A percentile compares a stretch with the other conserved stretches of the same genome.
Evolutionary conservation across 441 rosid genomes (phyloP).

Genomic region (Euphorbia celastroides): DNA sequence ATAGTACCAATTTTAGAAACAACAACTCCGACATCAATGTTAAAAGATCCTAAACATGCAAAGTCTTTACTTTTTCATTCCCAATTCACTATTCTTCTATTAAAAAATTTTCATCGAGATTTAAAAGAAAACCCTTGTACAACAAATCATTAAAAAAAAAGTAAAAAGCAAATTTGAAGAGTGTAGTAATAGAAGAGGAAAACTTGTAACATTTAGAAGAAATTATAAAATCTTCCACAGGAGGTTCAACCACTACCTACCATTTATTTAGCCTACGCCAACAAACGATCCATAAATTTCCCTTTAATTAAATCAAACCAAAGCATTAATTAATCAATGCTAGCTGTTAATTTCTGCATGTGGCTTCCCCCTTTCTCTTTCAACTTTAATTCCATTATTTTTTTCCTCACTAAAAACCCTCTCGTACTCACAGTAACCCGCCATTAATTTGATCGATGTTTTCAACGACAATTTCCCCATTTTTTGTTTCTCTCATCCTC

Average conservation of each 20-base stretch:
- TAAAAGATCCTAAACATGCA: too few species aligned
- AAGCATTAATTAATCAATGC: constrained; percentile 7
- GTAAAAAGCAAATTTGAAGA: neutral
- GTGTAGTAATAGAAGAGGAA: neutral
- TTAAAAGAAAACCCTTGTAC: neutral
- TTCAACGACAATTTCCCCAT: neutral
- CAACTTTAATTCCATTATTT: neutral
- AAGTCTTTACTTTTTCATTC: neutral
- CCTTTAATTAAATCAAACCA: constrained; percentile 32
- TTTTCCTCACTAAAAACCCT: constrained; percentile 19
- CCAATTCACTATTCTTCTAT: neutral
- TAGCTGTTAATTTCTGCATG: constrained; percentile 9
- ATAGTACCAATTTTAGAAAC: too few species aligned
- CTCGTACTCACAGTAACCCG: neutral
- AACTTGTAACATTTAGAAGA: neutral
- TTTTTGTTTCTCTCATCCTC: neutral
- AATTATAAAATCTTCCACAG: constrained; percentile 26
- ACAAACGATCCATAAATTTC: constrained; percentile 22
- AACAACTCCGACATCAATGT: too few species aligned
- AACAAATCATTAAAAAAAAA: neutral
- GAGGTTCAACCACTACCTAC: constrained; percentile 86
- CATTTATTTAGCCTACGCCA: constrained; percentile 32
- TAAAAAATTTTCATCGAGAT: neutral
- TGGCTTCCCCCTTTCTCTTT: constrained; percentile 16
- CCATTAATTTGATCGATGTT: neutral